Conservation (phyloP, 345 rosid species). For the Kernera saxatilis region DNA sequence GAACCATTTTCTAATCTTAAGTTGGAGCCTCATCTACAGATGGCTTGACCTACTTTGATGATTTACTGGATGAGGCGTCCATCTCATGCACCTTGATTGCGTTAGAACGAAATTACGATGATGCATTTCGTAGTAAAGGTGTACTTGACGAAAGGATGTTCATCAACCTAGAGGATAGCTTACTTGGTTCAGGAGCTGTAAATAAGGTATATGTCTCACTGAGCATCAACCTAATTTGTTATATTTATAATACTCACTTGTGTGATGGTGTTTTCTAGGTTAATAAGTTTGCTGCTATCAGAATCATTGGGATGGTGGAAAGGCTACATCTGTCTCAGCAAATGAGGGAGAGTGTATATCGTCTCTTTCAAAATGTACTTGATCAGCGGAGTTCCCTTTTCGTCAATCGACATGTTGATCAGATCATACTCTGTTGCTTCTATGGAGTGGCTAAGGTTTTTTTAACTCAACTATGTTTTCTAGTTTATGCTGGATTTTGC, state of each 20-base stretch:
- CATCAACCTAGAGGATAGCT: slow-evolving; percentile 68
- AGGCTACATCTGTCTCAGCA: slow-evolving; percentile 53
- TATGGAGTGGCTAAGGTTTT: slow-evolving; percentile 59
- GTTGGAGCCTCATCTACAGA: slow-evolving; percentile 43
- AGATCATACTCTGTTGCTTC: slow-evolving; percentile 65
- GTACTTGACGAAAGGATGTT: slow-evolving; percentile 82
- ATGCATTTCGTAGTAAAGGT: slow-evolving; percentile 50
- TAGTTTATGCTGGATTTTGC: neutral
- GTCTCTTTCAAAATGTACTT: slow-evolving; percentile 52
- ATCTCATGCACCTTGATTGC: slow-evolving; percentile 47
- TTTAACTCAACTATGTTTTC: neutral
- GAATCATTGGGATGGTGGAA: slow-evolving; percentile 61
- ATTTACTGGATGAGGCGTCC: slow-evolving; percentile 70
- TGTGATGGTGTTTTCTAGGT: slow-evolving; percentile 32
- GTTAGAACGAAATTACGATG: slow-evolving; percentile 67
- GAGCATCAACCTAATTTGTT: too few relatives aligned
- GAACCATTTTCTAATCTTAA: too few relatives aligned
- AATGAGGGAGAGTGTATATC: slow-evolving; percentile 49
- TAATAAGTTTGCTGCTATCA: slow-evolving; percentile 57
- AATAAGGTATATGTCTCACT: too few relatives aligned
- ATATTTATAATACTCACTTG: too few relatives aligned
- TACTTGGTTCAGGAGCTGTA: slow-evolving; percentile 49
- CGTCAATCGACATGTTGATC: slow-evolving; percentile 45
- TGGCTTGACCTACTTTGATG: slow-evolving; percentile 75
- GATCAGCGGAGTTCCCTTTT: slow-evolving; percentile 44